Conservation (phyloP, 2,329 filamentous ascomycete species). For the Trichoderma breve region DNA sequence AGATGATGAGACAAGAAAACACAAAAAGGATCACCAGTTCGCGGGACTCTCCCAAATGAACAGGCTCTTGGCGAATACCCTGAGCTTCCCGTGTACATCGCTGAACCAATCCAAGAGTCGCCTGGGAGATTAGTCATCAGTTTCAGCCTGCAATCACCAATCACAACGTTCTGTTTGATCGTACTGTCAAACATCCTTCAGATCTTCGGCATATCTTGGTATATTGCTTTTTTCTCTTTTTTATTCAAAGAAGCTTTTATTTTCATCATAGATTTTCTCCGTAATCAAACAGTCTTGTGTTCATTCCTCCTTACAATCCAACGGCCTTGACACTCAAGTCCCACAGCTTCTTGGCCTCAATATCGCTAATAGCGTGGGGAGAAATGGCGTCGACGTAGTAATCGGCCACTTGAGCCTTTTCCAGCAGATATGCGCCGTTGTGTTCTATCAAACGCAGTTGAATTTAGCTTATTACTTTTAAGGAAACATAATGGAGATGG, state of each 20-base stretch:
- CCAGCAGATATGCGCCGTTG: constrained; percentile 34
- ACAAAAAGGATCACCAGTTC: too few relatives aligned
- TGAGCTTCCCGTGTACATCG: not conserved
- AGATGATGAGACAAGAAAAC: too few relatives aligned
- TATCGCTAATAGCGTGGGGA: constrained; percentile 32
- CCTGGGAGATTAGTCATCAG: not conserved
- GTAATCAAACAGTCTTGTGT: constrained; percentile 22
- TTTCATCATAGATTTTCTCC: not conserved
- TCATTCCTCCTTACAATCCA: constrained; percentile 36
- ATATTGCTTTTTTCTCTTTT: not conserved
- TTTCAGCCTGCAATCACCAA: not conserved
- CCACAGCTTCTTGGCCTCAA: constrained; percentile 46
- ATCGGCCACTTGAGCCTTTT: constrained; percentile 33
- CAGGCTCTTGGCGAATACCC: too few relatives aligned
- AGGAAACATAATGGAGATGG: not conserved
- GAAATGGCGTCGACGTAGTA: constrained; percentile 31
- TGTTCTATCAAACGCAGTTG: constrained; percentile 24
- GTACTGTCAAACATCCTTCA: not conserved
- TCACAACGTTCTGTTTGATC: not conserved
- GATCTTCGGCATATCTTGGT: not conserved
- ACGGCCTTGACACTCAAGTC: constrained; percentile 46
- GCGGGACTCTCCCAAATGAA: too few relatives aligned
- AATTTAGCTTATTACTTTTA: not conserved
- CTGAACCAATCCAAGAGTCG: too few relatives aligned
- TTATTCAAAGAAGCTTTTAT: not conserved